Conservation (phyloP, 257 asterid species). For the Plantago major region DNA sequence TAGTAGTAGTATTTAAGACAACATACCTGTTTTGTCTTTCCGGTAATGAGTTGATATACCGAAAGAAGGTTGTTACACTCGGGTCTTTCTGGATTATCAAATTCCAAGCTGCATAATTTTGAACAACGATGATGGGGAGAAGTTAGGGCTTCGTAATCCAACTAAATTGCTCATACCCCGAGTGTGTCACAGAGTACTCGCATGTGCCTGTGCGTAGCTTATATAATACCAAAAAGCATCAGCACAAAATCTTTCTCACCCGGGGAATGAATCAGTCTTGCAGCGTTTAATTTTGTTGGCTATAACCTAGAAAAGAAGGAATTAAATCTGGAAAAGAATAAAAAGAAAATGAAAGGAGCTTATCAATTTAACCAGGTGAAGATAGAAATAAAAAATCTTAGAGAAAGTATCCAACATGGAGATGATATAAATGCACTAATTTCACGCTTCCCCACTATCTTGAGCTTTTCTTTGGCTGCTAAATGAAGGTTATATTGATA, state of each 20-base stretch:
- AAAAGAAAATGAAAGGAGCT: too few species aligned
- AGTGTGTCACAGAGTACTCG: background rate
- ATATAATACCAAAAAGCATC: background rate
- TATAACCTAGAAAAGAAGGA: slow-evolving; percentile 51
- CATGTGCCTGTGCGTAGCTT: background rate
- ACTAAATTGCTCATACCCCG: background rate
- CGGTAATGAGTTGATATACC: slow-evolving; percentile 75
- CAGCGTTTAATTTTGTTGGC: slow-evolving; percentile 86
- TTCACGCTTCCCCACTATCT: background rate
- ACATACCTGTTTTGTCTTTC: slow-evolving; percentile 83
- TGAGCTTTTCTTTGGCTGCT: background rate
- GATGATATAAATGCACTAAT: too few species aligned
- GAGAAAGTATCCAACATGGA: background rate
- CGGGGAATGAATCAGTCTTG: slow-evolving; percentile 87
- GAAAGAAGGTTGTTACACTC: slow-evolving; percentile 94
- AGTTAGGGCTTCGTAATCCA: slow-evolving; percentile 14
- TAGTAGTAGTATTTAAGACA: background rate
- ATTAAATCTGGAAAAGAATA: background rate
- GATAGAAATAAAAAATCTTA: too few species aligned
- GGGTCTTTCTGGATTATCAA: slow-evolving; percentile 88
- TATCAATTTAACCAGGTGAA: too few species aligned
- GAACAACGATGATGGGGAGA: slow-evolving; percentile 8
- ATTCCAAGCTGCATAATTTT: slow-evolving; percentile 67
- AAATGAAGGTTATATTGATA: background rate
- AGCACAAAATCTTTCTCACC: slow-evolving; percentile 40